Evolutionary conservation across 2,329 filamentous ascomycete species (phyloP).

Genomic region (Elsinoe fawcettii): DNA sequence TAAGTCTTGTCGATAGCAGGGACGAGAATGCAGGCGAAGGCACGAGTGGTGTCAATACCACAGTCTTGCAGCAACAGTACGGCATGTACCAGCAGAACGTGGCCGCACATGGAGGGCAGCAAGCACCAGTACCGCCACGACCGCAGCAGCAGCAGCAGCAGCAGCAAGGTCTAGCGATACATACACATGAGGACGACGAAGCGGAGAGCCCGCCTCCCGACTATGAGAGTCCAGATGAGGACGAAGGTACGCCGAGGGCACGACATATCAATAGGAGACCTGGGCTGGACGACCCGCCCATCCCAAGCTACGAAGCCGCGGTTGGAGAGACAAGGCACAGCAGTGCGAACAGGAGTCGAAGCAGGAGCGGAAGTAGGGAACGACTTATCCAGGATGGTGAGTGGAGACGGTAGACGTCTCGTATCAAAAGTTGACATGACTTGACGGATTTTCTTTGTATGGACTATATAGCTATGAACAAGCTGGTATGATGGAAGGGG

Average conservation of each 20-base stretch:
- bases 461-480: neutral
- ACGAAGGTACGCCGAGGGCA: conserved; percentile 23
- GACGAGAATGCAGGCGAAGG: conserved; percentile 62
- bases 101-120: conserved; percentile 20
- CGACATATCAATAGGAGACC: conserved; percentile 19
- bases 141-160: neutral
- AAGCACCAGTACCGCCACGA: neutral
- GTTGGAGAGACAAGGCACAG: conserved; percentile 33
- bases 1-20: conserved; percentile 59
- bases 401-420: neutral
- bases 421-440: neutral
- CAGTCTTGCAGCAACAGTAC: conserved; percentile 11
- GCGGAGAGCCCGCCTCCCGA: conserved; percentile 36
- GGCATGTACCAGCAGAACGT: conserved; percentile 21
- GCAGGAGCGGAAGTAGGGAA: conserved; percentile 2
- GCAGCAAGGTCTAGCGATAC: conserved; percentile 10
- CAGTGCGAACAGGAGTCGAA: conserved; percentile 7
- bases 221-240: conserved; percentile 38
- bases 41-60: conserved; percentile 41
- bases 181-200: conserved; percentile 20
- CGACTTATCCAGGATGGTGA: neutral
- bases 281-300: conserved; percentile 49
- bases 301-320: conserved; percentile 76
- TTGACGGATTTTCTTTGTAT: conserved; percentile 11
- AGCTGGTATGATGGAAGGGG: conserved; percentile 1